Conservation (phyloP, 805 yeast species). For the Ogataea methylovora region DNA sequence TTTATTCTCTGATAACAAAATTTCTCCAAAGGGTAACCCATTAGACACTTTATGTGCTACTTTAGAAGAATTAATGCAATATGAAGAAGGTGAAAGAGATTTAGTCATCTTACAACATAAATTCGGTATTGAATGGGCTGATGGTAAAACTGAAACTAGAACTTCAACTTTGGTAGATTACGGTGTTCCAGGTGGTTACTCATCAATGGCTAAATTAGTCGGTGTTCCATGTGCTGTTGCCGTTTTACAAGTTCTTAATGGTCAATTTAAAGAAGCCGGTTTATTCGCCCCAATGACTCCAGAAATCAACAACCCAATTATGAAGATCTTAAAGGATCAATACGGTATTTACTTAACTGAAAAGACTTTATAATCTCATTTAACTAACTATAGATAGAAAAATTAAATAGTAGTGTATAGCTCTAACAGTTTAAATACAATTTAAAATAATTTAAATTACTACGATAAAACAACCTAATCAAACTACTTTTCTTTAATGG, state of each 20-base stretch:
- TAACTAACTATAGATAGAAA: too few relatives aligned
- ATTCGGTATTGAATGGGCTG: slow-evolving; percentile 95
- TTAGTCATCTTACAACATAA: slow-evolving; percentile 94
- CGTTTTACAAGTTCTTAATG: slow-evolving; percentile 74
- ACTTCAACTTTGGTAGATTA: slow-evolving; percentile 93
- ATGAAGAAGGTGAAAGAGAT: slow-evolving; percentile 92
- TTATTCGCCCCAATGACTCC: slow-evolving; percentile 89
- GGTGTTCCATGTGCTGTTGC: slow-evolving; percentile 99
- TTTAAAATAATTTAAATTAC: too few relatives aligned
- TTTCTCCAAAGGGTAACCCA: slow-evolving; percentile 88
- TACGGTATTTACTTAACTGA: slow-evolving; percentile 84
- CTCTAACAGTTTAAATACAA: too few relatives aligned
- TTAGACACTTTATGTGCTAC: slow-evolving; percentile 96
- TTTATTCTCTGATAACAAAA: slow-evolving; percentile 66
- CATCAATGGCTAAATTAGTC: slow-evolving; percentile 97
- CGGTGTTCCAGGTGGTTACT: slow-evolving; percentile 89
- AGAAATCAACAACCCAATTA: slow-evolving; percentile 83
- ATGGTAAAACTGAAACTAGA: slow-evolving; percentile 85
- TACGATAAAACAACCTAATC: too few relatives aligned
- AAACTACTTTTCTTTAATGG: too few relatives aligned
- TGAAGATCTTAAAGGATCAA: slow-evolving; percentile 84
- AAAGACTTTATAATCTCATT: slow-evolving; percentile 49
- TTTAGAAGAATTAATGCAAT: slow-evolving; percentile 92
- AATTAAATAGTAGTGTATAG: too few relatives aligned
- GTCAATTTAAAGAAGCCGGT: slow-evolving; percentile 71